Evolutionary conservation across 1,284 basidiomycete genomes (phyloP), one percentile per base, ranked within the genome.

Genomic region (Cutaneotrichosporon sp.): DNA sequence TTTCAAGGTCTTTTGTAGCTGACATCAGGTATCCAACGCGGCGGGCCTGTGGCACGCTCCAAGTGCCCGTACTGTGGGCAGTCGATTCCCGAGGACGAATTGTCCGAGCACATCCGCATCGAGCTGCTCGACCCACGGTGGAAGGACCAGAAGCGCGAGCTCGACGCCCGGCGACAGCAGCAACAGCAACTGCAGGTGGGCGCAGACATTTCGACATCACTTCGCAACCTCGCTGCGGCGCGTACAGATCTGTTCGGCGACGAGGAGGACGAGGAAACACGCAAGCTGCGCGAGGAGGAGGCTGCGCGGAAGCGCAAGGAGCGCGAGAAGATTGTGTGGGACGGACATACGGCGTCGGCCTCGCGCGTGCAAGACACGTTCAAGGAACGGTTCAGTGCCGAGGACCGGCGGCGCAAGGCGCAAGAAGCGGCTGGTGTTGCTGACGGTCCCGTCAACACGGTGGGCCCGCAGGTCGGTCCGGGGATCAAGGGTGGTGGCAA

Each of bases 51-150:
- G 56, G 85, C 87, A 32, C 88, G 90, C 80, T 92, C 92, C 2
- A 91, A 89, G 22, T 98, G 95, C 82, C 87, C 89, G 11, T 91
- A 98, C 72, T 98, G 96, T 82, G 90, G 90, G 36, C 93, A 98
- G 78, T 89, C 92, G 79, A 91, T 99, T 31, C 89, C 94, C 32
- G 89, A 97, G 70, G 90, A 94, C 81, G 95, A 99, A 79, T 85
- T 99, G 66, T 88, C 94, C 70, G 95, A 99, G 77, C 97, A 99
- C 81, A 96, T 98, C 85, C 91, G 97, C 75, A 97, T 99, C 79
- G 97, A 99, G 80, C 83, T 98, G 58, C 86, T 99, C 73, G 95
- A 99, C 81, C 97, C 97, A 49, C 88, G 90, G 75, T 98, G 94
- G 94, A 97, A 97, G 79, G 92, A 93, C 65, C 92, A 96, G 77